Conservation (phyloP, 2,329 filamentous ascomycete species). For the Venturia aucupariae region DNA sequence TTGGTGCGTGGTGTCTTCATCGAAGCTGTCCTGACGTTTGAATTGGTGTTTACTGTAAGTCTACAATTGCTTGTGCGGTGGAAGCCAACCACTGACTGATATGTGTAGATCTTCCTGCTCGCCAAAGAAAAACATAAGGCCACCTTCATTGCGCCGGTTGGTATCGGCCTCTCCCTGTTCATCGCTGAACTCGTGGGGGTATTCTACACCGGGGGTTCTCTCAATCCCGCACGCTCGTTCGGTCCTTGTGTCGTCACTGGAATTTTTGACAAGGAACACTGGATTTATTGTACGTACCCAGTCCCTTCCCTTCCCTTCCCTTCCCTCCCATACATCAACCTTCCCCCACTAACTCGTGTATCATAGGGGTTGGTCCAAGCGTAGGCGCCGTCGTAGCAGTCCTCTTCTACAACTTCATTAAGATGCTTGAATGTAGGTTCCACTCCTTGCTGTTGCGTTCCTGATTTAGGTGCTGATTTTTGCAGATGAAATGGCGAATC, state of each 20-base stretch:
- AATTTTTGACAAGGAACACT: conserved; percentile 14
- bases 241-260: conserved; percentile 14
- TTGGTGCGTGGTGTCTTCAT: conserved; percentile 40
- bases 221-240: conserved; percentile 15
- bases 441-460: background rate
- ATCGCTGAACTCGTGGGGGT: conserved; percentile 16
- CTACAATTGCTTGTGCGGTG: conserved; percentile 23
- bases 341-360: background rate
- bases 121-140: conserved; percentile 35
- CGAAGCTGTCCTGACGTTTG: conserved; percentile 40
- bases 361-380: conserved; percentile 13
- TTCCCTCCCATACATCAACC: background rate
- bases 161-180: conserved; percentile 19
- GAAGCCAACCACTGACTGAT: background rate
- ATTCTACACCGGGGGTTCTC: conserved; percentile 11
- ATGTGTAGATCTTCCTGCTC: conserved; percentile 25
- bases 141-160: conserved; percentile 32
- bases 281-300: conserved; percentile 15
- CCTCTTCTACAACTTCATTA: conserved; percentile 15
- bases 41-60: conserved; percentile 27
- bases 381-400: conserved; percentile 13
- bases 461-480: background rate
- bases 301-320: background rate
- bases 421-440: conserved; percentile 9
- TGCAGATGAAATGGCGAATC: conserved; percentile 12